Percentiles rank a stretch among this genome's conserved stretches.
Evolutionary conservation across 2,329 filamentous ascomycete genomes (phyloP).

Genomic region (Ophiocordyceps camponoti-saundersi): DNA sequence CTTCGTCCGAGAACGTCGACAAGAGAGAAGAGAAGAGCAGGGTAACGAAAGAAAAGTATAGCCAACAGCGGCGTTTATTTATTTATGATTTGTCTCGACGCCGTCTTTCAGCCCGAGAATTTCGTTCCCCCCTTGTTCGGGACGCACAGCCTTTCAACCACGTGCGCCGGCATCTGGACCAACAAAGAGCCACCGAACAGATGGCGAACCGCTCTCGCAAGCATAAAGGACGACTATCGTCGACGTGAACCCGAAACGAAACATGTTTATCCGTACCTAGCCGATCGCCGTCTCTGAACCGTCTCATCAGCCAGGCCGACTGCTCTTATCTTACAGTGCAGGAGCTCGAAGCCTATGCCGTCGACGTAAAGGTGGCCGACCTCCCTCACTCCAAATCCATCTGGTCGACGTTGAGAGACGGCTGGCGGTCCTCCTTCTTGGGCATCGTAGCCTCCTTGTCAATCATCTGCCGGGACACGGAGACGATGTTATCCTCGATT

Average conservation of each 20-base stretch:
- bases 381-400: constrained; percentile 61
- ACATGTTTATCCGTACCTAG: not conserved
- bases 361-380: constrained; percentile 15
- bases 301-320: not conserved
- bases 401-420: constrained; percentile 33
- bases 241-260: not conserved
- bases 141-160: not conserved
- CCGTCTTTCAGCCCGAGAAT: not conserved
- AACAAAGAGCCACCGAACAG: not conserved
- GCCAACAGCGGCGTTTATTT: not conserved
- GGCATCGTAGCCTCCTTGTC: constrained; percentile 96
- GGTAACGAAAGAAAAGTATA: not conserved
- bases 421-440: constrained; percentile 37
- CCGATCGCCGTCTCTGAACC: not conserved
- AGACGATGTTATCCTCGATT: constrained; percentile 98
- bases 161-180: not conserved
- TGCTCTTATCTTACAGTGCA: not conserved
- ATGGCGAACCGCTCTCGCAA: not conserved
- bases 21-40: not conserved
- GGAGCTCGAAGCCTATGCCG: not conserved
- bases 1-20: not conserved
- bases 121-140: not conserved
- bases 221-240: not conserved
- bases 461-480: constrained; percentile 97
- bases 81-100: not conserved